A percentile compares a stretch with the other conserved stretches of the same genome.
Conservation (phyloP, 768 basidiomycete species). For the Galerina sulciceps region DNA sequence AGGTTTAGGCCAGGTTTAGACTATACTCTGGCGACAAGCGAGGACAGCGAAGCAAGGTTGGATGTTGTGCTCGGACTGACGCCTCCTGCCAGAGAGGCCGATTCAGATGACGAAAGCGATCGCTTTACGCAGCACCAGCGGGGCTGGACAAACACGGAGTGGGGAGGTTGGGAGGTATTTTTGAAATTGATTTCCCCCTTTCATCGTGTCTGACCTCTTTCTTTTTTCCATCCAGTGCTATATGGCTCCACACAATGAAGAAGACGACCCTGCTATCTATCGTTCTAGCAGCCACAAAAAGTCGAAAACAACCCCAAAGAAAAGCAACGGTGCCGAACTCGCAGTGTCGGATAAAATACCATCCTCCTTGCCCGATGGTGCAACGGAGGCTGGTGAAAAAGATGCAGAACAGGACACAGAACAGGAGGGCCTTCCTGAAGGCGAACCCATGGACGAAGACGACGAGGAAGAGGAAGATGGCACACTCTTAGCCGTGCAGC, state of each 20-base stretch:
- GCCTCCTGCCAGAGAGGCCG: constrained; percentile 51
- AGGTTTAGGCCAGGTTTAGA: constrained; percentile 92
- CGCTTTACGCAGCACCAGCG: constrained; percentile 15
- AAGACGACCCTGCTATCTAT: constrained; percentile 95
- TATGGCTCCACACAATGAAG: constrained; percentile 92
- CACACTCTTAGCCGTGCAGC: constrained; percentile 85
- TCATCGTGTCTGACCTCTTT: constrained; percentile 1
- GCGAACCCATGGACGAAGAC: constrained; percentile 33
- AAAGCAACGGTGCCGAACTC: neutral
- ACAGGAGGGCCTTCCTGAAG: constrained; percentile 50
- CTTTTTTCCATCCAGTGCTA: constrained; percentile 65
- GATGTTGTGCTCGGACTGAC: constrained; percentile 90
- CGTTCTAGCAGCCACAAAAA: constrained; percentile 63
- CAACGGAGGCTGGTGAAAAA: constrained; percentile 10
- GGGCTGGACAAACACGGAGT: constrained; percentile 75
- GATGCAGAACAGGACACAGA: constrained; percentile 24
- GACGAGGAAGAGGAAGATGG: constrained; percentile 74
- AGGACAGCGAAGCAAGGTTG: constrained; percentile 78
- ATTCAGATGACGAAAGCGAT: constrained; percentile 30
- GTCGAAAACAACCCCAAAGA: constrained; percentile 19
- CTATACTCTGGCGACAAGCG: constrained; percentile 91
- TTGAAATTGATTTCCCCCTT: constrained; percentile 10
- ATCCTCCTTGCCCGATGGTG: neutral
- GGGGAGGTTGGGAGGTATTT: constrained; percentile 94
- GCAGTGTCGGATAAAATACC: constrained; percentile 4